Conservation (phyloP, 306 rosid genomes). For the Prunus kanzakura region DNA sequence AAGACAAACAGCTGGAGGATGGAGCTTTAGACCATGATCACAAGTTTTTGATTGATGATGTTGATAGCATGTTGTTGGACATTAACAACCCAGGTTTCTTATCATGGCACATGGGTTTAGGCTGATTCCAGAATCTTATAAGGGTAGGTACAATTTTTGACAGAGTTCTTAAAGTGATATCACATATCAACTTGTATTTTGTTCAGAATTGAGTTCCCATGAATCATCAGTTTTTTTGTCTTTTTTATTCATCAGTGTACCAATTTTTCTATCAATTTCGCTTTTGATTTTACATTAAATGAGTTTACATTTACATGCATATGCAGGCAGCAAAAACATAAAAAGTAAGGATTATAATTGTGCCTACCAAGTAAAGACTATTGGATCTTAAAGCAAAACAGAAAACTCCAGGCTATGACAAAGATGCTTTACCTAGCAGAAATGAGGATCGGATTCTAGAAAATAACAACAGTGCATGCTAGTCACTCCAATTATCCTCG, state of each 20-base stretch:
- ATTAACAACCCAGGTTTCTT: not conserved
- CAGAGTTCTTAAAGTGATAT: not conserved
- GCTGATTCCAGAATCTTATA: not conserved
- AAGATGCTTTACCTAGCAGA: not conserved
- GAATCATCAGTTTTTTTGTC: not conserved
- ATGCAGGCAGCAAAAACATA: constrained; percentile 1
- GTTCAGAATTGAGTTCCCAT: not conserved
- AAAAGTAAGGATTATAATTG: not conserved
- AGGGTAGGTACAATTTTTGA: not conserved
- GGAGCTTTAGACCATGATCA: not conserved
- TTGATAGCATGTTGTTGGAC: not conserved
- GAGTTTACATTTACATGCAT: constrained; percentile 4
- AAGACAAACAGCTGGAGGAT: not conserved
- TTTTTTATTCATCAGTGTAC: not conserved
- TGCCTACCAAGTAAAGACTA: not conserved
- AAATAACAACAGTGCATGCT: constrained; percentile 16
- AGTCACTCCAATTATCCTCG: constrained; percentile 85
- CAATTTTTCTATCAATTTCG: not conserved
- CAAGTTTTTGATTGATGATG: not conserved
- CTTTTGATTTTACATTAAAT: not conserved
- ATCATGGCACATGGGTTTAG: not conserved
- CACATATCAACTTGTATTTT: not conserved
- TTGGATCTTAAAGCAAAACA: not conserved
- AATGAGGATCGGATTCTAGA: not conserved
- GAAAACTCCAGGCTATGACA: not conserved